Percentiles rank a stretch among this genome's conserved stretches.
Evolutionary conservation across 495 filamentous ascomycete species (phyloP).

Genomic region (Parathielavia hyrcaniae): DNA sequence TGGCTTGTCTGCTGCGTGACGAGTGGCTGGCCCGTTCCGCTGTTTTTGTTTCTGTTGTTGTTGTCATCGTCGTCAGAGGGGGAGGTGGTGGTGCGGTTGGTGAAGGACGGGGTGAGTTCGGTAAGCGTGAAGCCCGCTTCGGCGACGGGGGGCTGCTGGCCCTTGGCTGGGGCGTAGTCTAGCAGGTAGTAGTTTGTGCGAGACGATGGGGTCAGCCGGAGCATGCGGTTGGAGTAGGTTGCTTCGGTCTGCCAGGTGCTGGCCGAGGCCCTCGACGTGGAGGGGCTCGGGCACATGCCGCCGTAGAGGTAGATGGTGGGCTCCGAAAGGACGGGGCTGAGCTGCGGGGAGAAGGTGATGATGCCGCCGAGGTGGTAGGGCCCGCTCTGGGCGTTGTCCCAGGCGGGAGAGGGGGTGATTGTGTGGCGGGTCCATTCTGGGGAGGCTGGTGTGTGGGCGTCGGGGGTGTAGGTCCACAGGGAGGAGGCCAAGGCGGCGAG

Average conservation of each 20-base stretch:
- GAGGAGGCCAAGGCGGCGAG: constrained; percentile 30
- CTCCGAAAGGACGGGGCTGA: constrained; percentile 43
- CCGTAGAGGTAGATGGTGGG: constrained; percentile 68
- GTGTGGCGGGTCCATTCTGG: constrained; percentile 29
- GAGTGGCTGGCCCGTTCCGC: constrained; percentile 36
- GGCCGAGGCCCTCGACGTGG: constrained; percentile 33
- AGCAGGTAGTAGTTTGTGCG: constrained; percentile 32
- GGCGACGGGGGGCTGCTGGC: constrained; percentile 51
- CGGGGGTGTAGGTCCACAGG: constrained; percentile 36
- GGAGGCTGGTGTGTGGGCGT: constrained; percentile 22
- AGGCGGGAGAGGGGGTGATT: constrained; percentile 19
- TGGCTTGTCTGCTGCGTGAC: constrained; percentile 64
- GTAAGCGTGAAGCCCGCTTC: constrained; percentile 87
- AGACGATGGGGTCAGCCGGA: constrained; percentile 48
- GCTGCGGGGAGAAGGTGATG: constrained; percentile 58
- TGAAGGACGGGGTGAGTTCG: constrained; percentile 49
- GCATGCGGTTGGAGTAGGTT: constrained; percentile 71
- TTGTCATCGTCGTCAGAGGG: constrained; percentile 40
- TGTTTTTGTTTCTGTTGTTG: too few species aligned
- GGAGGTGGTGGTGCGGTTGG: constrained; percentile 53
- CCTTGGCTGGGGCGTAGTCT: constrained; percentile 20
- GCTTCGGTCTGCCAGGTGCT: constrained; percentile 56
- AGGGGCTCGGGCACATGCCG: constrained; percentile 77
- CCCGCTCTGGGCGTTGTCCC: constrained; percentile 32
- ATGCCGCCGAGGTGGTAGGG: constrained; percentile 61